These are phyloP conservation scores for Tetrastigma voinierianum DNA, from an alignment of 164 flowering plant species.

Conservation along the genomic window DNA sequence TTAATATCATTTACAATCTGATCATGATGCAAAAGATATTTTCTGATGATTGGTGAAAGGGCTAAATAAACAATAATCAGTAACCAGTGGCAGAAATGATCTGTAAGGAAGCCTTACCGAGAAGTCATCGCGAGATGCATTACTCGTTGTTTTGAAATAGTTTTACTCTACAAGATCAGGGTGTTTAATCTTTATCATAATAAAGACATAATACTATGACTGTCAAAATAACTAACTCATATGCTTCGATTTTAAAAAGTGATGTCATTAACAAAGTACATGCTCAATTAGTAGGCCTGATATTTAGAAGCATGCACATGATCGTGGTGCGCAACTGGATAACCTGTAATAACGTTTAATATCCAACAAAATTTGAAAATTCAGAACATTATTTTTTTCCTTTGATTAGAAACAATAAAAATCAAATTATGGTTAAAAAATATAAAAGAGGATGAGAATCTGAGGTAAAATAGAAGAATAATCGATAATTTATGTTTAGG, in stretches of 20 bases:
- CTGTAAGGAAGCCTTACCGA: conserved; percentile 42
- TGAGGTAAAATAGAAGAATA: too few species aligned
- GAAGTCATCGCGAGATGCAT: conserved; percentile 95
- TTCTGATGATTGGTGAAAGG: too few species aligned
- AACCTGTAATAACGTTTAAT: too few species aligned
- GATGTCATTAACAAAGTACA: not conserved
- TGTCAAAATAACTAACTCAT: not conserved
- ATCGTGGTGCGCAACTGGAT: not conserved
- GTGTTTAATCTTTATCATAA: too few species aligned
- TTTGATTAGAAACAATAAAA: too few species aligned
- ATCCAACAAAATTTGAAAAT: not conserved
- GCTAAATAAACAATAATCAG: not conserved
- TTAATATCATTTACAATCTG: too few species aligned
- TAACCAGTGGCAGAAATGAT: not conserved
- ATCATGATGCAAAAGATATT: too few species aligned
- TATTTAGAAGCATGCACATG: not conserved
- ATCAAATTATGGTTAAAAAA: too few species aligned
- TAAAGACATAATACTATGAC: not conserved
- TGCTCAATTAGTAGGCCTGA: not conserved
- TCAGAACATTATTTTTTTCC: too few species aligned
- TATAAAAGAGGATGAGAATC: too few species aligned
- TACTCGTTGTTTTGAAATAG: conserved; percentile 82
- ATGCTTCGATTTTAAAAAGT: too few species aligned
- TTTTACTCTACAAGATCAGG: conserved; percentile 96
- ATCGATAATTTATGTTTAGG: too few species aligned